These are phyloP conservation scores for Pyrrhoderma lamaoense DNA, from an alignment of 1,284 basidiomycete species.

Conservation along the genomic window DNA sequence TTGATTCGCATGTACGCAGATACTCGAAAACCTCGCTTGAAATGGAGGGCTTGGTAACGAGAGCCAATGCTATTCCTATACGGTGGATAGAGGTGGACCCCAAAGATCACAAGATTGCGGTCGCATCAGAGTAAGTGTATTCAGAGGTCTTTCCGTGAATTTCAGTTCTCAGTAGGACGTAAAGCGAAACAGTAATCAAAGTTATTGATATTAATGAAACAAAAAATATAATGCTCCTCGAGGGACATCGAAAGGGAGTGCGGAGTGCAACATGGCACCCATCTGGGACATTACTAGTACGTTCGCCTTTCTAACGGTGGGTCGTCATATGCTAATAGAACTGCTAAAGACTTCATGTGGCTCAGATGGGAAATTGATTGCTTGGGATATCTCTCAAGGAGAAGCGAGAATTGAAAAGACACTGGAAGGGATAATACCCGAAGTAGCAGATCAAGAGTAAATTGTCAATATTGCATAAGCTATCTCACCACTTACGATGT, in stretches of 20 bases:
- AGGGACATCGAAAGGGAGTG: constrained; percentile 68
- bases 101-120: constrained; percentile 66
- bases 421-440: constrained; percentile 76
- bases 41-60: constrained; percentile 56
- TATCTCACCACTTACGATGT: neutral
- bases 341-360: constrained; percentile 61
- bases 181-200: constrained; percentile 77
- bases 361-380: constrained; percentile 80
- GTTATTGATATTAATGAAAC: constrained; percentile 76
- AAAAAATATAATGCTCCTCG: constrained; percentile 54
- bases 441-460: constrained; percentile 63
- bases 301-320: constrained; percentile 22
- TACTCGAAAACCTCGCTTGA: constrained; percentile 60
- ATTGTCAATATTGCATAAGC: no score
- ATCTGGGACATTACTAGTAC: constrained; percentile 67
- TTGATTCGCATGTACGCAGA: constrained; percentile 64
- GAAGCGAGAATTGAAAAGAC: constrained; percentile 61
- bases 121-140: constrained; percentile 73
- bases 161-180: neutral
- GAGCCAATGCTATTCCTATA: constrained; percentile 61
- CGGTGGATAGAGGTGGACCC: constrained; percentile 79
- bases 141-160: constrained; percentile 8
- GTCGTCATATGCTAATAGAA: constrained; percentile 3
- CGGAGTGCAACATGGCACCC: constrained; percentile 90
- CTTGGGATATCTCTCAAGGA: constrained; percentile 75